Percentiles rank a stretch among this genome's conserved stretches.
These are phyloP conservation scores for Arachis stenosperma DNA, from an alignment of 306 rosid genomes.

Conservation along the genomic window DNA sequence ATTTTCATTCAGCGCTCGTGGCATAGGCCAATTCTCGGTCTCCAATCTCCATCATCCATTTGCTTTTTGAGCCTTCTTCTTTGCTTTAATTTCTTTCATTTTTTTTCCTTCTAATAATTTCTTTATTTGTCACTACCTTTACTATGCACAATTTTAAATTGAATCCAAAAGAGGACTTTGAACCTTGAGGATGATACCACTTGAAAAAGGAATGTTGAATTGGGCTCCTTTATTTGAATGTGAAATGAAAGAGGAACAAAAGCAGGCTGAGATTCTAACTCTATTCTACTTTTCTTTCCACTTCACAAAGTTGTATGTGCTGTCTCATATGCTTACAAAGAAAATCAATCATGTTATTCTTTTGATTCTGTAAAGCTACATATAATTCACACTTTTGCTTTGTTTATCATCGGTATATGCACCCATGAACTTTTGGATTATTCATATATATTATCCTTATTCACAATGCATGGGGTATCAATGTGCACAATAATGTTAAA, in stretches of 20 bases:
- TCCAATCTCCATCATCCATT: background rate
- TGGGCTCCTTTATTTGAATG: conserved; percentile 32
- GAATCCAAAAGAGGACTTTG: conserved; percentile 34
- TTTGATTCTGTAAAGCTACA: conserved; percentile 40
- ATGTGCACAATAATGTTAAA: too few species aligned
- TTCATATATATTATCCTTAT: background rate
- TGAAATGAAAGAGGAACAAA: background rate
- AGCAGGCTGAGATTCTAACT: conserved; percentile 37
- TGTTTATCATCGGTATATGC: conserved; percentile 40
- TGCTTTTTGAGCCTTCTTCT: conserved; percentile 43
- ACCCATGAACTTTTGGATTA: conserved; percentile 16
- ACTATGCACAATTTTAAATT: conserved; percentile 32
- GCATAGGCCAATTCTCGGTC: conserved; percentile 17
- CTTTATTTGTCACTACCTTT: conserved; percentile 13
- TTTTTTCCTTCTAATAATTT: background rate
- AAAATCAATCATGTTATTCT: conserved; percentile 36
- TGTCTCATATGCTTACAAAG: conserved; percentile 33
- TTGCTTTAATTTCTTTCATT: background rate
- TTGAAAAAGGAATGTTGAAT: conserved; percentile 24
- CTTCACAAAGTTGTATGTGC: conserved; percentile 47
- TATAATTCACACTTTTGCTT: background rate
- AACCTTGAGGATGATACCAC: conserved; percentile 39
- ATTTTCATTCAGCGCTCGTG: conserved; percentile 22
- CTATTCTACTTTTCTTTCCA: conserved; percentile 38
- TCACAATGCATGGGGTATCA: background rate